phyloP scores from a whole-genome alignment of 441 rosid species.

The Arabidopsis lyrata region DNA sequence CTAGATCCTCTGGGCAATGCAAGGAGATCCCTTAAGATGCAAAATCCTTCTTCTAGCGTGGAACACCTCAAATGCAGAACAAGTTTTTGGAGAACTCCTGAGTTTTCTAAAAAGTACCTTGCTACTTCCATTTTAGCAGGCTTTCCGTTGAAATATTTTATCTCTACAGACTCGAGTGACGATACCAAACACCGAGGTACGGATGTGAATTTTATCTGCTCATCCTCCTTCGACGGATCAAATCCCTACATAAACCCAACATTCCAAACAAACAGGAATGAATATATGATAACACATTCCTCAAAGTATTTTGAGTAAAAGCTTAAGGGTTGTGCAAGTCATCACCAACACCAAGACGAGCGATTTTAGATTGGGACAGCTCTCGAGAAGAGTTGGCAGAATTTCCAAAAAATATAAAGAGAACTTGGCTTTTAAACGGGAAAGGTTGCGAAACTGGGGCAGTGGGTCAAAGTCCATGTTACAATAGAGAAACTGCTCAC shows the following conservation, averaged over 20 bases:
- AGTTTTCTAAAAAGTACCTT: slow-evolving; percentile 30
- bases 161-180: slow-evolving; percentile 25
- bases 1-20: slow-evolving; percentile 21
- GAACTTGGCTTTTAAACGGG: neutral
- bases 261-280: neutral
- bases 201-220: neutral
- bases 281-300: neutral
- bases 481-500: slow-evolving; percentile 1
- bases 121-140: slow-evolving; percentile 14
- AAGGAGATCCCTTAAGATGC: slow-evolving; percentile 22
- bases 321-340: neutral
- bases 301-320: neutral
- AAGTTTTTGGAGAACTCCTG: slow-evolving; percentile 27
- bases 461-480: neutral
- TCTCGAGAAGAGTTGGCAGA: slow-evolving; percentile 1
- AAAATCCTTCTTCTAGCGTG: neutral
- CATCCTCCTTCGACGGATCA: neutral
- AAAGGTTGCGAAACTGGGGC: slow-evolving; percentile 17
- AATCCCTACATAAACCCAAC: slow-evolving; percentile 2
- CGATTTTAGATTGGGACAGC: slow-evolving; percentile 20
- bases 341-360: slow-evolving; percentile 7
- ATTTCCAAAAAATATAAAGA: neutral
- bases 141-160: neutral
- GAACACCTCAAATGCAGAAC: slow-evolving; percentile 10
- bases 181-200: slow-evolving; percentile 11